phyloP scores from a whole-genome alignment of 1,139 yeast genomes.

The Suhomyces yuchorum region DNA sequence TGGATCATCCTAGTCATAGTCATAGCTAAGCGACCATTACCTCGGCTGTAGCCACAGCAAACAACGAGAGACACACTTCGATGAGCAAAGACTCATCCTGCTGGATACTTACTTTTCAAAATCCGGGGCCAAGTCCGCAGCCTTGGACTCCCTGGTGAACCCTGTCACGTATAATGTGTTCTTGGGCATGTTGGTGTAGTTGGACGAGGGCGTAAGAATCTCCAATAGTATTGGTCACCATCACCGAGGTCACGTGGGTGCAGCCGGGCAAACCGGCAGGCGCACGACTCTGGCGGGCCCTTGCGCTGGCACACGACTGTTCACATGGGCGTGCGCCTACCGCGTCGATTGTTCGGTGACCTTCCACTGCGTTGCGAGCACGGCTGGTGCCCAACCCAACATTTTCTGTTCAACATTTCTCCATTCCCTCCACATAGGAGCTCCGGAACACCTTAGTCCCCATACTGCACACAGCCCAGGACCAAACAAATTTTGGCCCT shows the following conservation, averaged over 20 bases:
- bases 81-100: not conserved
- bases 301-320: too few species aligned
- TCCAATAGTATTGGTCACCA: not conserved
- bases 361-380: not conserved
- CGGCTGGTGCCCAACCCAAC: not conserved
- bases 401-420: slow-evolving; percentile 6
- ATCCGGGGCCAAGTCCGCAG: slow-evolving; percentile 67
- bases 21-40: too few species aligned
- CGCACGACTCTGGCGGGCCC: not conserved
- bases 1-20: too few species aligned
- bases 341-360: not conserved
- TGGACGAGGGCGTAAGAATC: not conserved
- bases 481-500: slow-evolving; percentile 1
- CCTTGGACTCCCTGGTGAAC: slow-evolving; percentile 59
- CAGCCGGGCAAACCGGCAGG: not conserved
- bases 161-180: slow-evolving; percentile 67
- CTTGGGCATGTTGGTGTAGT: slow-evolving; percentile 42
- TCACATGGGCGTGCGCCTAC: not conserved
- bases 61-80: not conserved
- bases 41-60: too few species aligned
- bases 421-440: not conserved
- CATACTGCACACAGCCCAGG: slow-evolving; percentile 1
- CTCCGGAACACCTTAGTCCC: not conserved
- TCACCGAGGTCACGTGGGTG: not conserved
- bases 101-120: slow-evolving; percentile 61